Base-by-base conservation (phyloP, 2,329 filamentous ascomycete species). In the Fusarium guadeloupense region DNA sequence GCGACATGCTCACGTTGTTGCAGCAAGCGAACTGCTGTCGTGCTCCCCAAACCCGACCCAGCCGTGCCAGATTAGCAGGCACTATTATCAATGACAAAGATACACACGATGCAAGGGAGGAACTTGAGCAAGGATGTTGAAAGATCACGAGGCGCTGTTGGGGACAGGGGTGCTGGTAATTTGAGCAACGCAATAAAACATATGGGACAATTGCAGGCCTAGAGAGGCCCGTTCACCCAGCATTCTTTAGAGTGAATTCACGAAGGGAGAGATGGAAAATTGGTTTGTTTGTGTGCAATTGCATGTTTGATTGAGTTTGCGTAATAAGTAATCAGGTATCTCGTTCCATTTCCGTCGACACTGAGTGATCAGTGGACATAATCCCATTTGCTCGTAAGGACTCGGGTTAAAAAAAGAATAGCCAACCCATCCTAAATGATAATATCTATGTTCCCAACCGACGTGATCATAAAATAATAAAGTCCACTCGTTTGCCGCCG, bases 381-480 rank as follows among this genome's bases (percentile, higher is more conserved):
- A 64, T 69, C 59, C 65, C 58, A 58, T 50, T 61, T 64, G 59
- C 57, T 61, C 59, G 50, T 52, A 26, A 47, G 43, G 44, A 64
- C 46, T 56, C 33, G 52, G 34, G 42, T 51, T 51, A 37, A 59
- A 58, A 55, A 54, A 26, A 55, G 47, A 26, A 54, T 30, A 47
- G 23, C 42, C 45, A 62, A 49, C 54, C 56, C 59, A 53, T 64
- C 65, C 66, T 48, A 63, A 62, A 65, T 67, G 53, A 69, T 66
- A 50, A 69, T 66, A 50, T 69, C 67, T 69, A 70, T 69, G 55
- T 67, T 70, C 67, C 67, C 67, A 66, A 62, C 65, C 65, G 59
- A 60, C 67, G 59, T 70, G 30, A 62, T 69, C 67, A 51, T 69
- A 60, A 69, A 55, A 57, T 58, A 43, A 61, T 52, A 42, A 47